Conservation (phyloP, 495 filamentous ascomycete genomes). For the Chlorociboria aeruginascens region DNA sequence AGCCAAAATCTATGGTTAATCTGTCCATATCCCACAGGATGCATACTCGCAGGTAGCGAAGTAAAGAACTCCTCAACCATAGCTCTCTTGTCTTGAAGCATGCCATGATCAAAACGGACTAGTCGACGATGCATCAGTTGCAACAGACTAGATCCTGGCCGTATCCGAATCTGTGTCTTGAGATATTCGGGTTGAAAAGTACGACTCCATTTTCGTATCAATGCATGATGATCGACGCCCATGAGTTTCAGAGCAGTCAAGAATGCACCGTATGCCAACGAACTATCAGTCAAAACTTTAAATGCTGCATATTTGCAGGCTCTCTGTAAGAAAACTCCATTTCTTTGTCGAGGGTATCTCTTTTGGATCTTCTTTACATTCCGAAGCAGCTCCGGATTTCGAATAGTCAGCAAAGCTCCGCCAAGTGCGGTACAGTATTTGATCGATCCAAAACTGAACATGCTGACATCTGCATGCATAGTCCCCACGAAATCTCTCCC, state of each 20-base stretch:
- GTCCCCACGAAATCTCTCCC: neutral
- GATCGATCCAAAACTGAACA: conserved; percentile 1
- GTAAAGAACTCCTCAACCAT: neutral
- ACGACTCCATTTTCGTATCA: neutral
- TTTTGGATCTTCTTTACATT: neutral
- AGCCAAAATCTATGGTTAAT: neutral
- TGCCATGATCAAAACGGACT: neutral
- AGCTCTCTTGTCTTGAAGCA: neutral
- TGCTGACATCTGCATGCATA: neutral
- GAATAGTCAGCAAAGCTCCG: neutral
- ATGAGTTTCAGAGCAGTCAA: neutral
- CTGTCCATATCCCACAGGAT: neutral
- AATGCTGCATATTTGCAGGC: neutral
- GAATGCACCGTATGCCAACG: neutral
- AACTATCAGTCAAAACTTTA: neutral
- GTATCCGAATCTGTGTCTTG: neutral
- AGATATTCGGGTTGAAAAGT: neutral
- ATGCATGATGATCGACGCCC: neutral
- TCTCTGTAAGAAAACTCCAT: neutral
- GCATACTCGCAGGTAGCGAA: neutral
- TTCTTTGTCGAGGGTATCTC: neutral
- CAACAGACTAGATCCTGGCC: neutral
- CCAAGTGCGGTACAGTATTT: neutral
- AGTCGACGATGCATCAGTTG: neutral
- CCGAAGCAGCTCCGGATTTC: neutral